A percentile compares a stretch with the other conserved stretches of the same genome.
Conservation (phyloP, 805 yeast species). For the Saccharomycopsis sp. region DNA sequence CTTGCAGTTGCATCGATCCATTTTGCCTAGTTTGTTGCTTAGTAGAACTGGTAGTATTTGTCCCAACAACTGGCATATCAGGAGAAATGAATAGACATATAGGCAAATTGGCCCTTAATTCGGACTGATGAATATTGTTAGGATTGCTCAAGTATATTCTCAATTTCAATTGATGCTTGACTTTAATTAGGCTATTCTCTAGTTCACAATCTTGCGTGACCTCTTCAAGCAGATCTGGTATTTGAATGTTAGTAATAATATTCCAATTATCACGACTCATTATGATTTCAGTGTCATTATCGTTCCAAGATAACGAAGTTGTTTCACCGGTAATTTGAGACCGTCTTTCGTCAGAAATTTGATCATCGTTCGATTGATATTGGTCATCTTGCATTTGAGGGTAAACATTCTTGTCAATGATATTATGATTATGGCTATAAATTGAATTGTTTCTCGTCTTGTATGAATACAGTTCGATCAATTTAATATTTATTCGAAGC, state of each 20-base stretch:
- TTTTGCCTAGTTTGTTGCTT: too few relatives aligned
- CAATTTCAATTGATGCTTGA: constrained; percentile 83
- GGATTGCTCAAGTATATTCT: constrained; percentile 71
- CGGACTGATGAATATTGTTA: constrained; percentile 81
- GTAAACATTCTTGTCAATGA: neutral
- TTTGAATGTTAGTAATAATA: constrained; percentile 44
- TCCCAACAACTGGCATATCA: constrained; percentile 61
- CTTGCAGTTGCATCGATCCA: too few relatives aligned
- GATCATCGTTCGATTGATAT: constrained; percentile 35
- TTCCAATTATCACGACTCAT: constrained; percentile 63
- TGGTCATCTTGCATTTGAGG: constrained; percentile 52
- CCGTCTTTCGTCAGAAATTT: neutral
- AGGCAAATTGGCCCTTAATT: constrained; percentile 84
- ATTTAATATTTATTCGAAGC: constrained; percentile 58
- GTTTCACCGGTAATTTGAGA: neutral
- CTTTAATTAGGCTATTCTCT: constrained; percentile 53
- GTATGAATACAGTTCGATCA: constrained; percentile 55
- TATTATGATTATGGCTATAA: constrained; percentile 9
- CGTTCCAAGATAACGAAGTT: neutral
- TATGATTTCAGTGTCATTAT: constrained; percentile 18
- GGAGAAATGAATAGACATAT: constrained; percentile 71
- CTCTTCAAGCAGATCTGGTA: constrained; percentile 67
- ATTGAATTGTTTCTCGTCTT: constrained; percentile 6
- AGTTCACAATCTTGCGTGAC: constrained; percentile 86
- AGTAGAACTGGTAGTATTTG: constrained; percentile 20